These are phyloP conservation scores for Trichosporon asahii DNA, from an alignment of 1,284 basidiomycete species.

Conservation along the genomic window DNA sequence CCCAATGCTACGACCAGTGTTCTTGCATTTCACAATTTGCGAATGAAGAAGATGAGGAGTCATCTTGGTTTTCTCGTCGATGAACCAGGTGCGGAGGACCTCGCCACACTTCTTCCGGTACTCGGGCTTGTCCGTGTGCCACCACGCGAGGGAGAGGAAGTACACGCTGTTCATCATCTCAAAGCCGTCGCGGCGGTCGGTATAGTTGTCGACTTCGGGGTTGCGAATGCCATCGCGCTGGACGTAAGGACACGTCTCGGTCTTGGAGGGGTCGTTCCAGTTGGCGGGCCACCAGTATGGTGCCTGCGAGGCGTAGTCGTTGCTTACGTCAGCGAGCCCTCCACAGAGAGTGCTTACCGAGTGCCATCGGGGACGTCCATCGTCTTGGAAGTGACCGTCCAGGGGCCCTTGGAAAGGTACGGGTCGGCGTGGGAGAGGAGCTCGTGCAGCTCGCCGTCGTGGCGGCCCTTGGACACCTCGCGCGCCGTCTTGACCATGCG, in stretches of 20 bases:
- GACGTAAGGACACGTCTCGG: slow-evolving; percentile 15
- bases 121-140: slow-evolving; percentile 17
- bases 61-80: slow-evolving; percentile 9
- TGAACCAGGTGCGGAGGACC: slow-evolving; percentile 15
- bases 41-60: slow-evolving; percentile 18
- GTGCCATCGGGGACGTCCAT: slow-evolving; percentile 13
- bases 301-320: slow-evolving; percentile 22
- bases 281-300: slow-evolving; percentile 21
- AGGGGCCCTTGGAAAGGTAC: slow-evolving; percentile 13
- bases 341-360: neutral
- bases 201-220: slow-evolving; percentile 19
- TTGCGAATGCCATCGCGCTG: slow-evolving; percentile 19
- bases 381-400: slow-evolving; percentile 15
- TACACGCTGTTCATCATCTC: slow-evolving; percentile 18
- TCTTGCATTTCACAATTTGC: slow-evolving; percentile 17
- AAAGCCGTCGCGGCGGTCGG: slow-evolving; percentile 16
- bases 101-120: slow-evolving; percentile 13
- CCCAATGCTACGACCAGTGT: slow-evolving; percentile 15
- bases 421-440: slow-evolving; percentile 9
- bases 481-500: slow-evolving; percentile 6
- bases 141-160: slow-evolving; percentile 18
- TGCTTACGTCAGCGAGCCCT: neutral
- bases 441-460: neutral
- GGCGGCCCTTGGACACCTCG: neutral
- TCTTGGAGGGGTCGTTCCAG: slow-evolving; percentile 11